Percentiles rank a stretch among this genome's conserved stretches.
Evolutionary conservation across 805 yeast species (phyloP).

Genomic region (Cyberlindnera subsufficiens): DNA sequence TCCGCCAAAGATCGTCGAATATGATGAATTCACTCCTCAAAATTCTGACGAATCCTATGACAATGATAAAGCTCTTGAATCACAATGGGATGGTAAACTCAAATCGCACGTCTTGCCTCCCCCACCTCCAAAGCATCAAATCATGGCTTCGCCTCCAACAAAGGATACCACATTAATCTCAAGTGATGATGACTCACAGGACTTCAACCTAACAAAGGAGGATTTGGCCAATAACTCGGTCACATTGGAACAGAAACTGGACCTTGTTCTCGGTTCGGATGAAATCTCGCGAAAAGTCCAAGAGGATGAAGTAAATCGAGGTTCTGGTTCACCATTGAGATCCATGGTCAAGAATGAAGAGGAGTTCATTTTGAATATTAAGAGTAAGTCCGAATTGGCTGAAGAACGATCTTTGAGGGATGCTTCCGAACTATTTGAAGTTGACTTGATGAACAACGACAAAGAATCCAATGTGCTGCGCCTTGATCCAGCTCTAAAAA

Average conservation of each 20-base stretch:
- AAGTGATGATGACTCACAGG: conserved; percentile 23
- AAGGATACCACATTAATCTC: conserved; percentile 21
- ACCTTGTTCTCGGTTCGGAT: conserved; percentile 30
- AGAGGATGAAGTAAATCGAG: conserved; percentile 18
- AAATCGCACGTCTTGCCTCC: conserved; percentile 30
- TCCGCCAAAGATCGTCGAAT: conserved; percentile 33
- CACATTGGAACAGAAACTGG: conserved; percentile 39
- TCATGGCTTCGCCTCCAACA: conserved; percentile 17
- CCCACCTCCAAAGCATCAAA: conserved; percentile 27
- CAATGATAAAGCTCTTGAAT: conserved; percentile 13
- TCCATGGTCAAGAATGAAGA: conserved; percentile 18
- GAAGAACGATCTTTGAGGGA: conserved; percentile 24
- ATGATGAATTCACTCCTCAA: conserved; percentile 24
- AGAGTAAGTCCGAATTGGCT: conserved; percentile 14
- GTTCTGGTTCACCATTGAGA: conserved; percentile 20
- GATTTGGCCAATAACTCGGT: conserved; percentile 22
- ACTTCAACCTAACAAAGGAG: conserved; percentile 23
- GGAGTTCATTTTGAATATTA: conserved; percentile 20
- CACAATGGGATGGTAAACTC: conserved; percentile 22
- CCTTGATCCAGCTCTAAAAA: conserved; percentile 22
- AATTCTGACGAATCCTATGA: conserved; percentile 21
- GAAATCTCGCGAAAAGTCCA: conserved; percentile 19
- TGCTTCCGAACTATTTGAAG: conserved; percentile 28
- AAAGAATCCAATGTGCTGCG: conserved; percentile 15
- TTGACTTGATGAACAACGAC: conserved; percentile 28